A percentile compares a stretch with the other conserved stretches of the same genome.
Evolutionary conservation across 75 land plant genomes (phyloP).

Genomic region (Gnetum montanum): DNA sequence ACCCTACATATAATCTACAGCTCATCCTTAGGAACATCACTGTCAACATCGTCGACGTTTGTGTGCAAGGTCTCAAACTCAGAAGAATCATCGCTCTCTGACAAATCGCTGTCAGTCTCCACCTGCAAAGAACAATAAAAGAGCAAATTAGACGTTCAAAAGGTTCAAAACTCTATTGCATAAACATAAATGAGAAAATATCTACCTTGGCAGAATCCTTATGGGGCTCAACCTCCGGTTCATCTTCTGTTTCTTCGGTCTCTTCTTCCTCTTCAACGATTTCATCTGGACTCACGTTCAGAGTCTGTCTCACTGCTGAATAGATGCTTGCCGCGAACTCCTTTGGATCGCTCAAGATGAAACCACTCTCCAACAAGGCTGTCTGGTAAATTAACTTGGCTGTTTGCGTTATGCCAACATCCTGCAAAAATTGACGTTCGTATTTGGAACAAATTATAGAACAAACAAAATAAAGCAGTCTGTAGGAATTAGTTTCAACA

Average conservation of each 20-base stretch:
- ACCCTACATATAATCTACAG: no score
- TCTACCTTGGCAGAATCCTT: conserved; percentile 1
- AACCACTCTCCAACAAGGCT: conserved; percentile 95
- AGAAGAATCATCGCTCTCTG: no score
- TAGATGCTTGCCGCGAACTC: conserved; percentile 78
- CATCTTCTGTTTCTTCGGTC: conserved; percentile 48
- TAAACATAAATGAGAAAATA: background rate
- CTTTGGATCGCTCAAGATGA: conserved; percentile 65
- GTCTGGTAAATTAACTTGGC: conserved; percentile 88
- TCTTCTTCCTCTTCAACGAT: conserved; percentile 82
- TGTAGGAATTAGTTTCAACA: no score
- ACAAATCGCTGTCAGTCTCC: background rate
- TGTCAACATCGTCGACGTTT: no score
- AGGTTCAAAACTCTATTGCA: background rate
- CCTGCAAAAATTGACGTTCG: conserved; percentile 32
- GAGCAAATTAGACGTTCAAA: background rate
- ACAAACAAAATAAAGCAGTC: background rate
- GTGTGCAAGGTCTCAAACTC: no score
- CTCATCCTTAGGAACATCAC: no score
- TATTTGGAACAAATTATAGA: background rate
- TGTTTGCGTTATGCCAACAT: conserved; percentile 56
- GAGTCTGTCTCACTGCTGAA: conserved; percentile 53
- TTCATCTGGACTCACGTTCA: conserved; percentile 77
- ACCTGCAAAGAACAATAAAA: background rate
- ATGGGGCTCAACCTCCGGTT: conserved; percentile 25